These are phyloP conservation scores for Penicillium verhagenii DNA, from an alignment of 495 filamentous ascomycete genomes.

Conservation along the genomic window DNA sequence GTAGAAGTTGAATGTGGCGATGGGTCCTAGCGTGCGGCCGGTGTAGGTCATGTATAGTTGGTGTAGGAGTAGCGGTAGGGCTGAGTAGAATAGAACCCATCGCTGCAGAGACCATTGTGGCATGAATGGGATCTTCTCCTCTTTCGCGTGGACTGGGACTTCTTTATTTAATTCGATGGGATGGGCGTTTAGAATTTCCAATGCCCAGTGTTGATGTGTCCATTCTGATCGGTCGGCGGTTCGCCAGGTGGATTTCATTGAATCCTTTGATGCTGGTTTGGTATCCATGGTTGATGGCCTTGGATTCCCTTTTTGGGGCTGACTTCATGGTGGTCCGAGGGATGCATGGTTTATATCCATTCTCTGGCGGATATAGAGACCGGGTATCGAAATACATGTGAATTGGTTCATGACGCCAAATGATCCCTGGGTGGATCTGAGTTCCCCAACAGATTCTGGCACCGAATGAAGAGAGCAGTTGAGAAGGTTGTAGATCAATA, in stretches of 20 bases:
- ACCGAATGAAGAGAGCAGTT: slow-evolving; percentile 9
- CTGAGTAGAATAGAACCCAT: slow-evolving; percentile 40
- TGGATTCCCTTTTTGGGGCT: neutral
- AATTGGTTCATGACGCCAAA: slow-evolving; percentile 10
- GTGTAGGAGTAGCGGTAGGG: slow-evolving; percentile 36
- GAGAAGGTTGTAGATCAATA: neutral
- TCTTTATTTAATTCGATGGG: slow-evolving; percentile 32
- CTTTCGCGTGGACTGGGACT: slow-evolving; percentile 37
- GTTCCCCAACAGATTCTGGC: slow-evolving; percentile 18
- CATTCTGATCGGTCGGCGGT: slow-evolving; percentile 31
- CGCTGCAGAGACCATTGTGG: slow-evolving; percentile 39
- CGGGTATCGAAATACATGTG: slow-evolving; percentile 11
- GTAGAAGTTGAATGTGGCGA: slow-evolving; percentile 38
- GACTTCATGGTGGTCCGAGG: neutral
- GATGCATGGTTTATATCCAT: slow-evolving; percentile 21
- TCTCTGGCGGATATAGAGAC: neutral
- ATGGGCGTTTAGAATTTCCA: slow-evolving; percentile 37
- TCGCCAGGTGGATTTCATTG: slow-evolving; percentile 46
- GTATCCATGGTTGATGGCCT: slow-evolving; percentile 25
- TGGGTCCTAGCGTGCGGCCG: slow-evolving; percentile 28
- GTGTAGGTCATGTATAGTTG: slow-evolving; percentile 33
- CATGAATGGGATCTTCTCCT: slow-evolving; percentile 38
- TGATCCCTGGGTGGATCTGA: slow-evolving; percentile 15
- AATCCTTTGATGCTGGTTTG: slow-evolving; percentile 37
- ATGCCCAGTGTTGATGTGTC: slow-evolving; percentile 34